These are phyloP conservation scores for Coniferiporia weirii DNA, from an alignment of 1,284 basidiomycete genomes.

Conservation along the genomic window DNA sequence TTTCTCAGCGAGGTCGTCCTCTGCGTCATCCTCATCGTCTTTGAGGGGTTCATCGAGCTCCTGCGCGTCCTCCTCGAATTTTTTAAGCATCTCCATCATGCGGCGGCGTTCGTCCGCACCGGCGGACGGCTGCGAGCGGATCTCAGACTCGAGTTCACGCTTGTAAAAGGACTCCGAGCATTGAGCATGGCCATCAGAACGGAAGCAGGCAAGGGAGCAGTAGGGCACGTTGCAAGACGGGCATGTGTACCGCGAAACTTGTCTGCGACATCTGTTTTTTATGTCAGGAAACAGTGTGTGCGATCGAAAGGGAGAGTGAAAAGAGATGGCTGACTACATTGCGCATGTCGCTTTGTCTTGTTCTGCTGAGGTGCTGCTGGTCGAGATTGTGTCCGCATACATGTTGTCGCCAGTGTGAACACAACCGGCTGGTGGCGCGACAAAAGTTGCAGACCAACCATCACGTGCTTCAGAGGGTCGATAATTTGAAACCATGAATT, in stretches of 20 bases:
- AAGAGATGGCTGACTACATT: slow-evolving; percentile 6
- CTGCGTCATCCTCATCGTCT: slow-evolving; percentile 35
- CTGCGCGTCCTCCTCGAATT: slow-evolving; percentile 58
- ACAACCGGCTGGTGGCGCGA: no score
- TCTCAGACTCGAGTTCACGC: slow-evolving; percentile 59
- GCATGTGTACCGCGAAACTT: slow-evolving; percentile 74
- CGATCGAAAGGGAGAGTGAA: no score
- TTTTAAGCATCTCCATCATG: slow-evolving; percentile 66
- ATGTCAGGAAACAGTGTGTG: neutral
- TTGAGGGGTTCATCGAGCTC: slow-evolving; percentile 31
- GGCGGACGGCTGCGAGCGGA: slow-evolving; percentile 48
- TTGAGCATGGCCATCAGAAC: slow-evolving; percentile 62
- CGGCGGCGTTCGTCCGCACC: slow-evolving; percentile 47
- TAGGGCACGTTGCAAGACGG: slow-evolving; percentile 75
- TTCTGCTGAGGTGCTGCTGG: neutral
- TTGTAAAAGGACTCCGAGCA: slow-evolving; percentile 78
- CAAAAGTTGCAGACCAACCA: no score
- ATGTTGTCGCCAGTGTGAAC: no score
- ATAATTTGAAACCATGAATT: no score
- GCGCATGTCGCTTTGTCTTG: slow-evolving; percentile 7
- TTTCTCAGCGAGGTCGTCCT: slow-evolving; percentile 44
- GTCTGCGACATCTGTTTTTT: slow-evolving; percentile 57
- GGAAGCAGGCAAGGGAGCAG: slow-evolving; percentile 75
- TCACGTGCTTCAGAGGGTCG: no score
- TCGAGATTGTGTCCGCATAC: no score